Conservation (phyloP, 371 early-diverging fungal genomes). For the Rhizopus stolonifer region DNA sequence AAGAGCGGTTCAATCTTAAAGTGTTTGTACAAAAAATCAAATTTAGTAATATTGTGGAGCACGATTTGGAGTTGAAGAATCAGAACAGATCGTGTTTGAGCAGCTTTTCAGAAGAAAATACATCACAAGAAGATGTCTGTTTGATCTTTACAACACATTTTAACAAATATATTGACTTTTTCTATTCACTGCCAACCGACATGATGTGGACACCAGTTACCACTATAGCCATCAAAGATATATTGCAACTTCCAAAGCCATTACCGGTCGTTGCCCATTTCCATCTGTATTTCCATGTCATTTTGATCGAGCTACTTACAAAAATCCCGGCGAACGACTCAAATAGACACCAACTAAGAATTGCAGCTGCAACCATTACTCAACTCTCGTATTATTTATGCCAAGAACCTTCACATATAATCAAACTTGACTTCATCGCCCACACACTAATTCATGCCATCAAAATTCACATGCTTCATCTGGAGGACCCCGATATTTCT, state of each 20-base stretch:
- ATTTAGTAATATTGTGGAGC: constrained; percentile 8
- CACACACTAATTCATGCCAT: constrained; percentile 28
- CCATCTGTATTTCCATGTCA: constrained; percentile 26
- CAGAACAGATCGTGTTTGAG: constrained; percentile 1
- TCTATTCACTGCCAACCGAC: constrained; percentile 15
- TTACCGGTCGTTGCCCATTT: constrained; percentile 23
- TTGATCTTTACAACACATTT: not conserved
- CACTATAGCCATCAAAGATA: constrained; percentile 17
- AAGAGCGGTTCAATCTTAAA: constrained; percentile 7
- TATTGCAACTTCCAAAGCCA: constrained; percentile 26
- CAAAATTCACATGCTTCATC: constrained; percentile 26
- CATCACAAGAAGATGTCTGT: not conserved
- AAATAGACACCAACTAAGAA: constrained; percentile 23
- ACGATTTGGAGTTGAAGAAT: constrained; percentile 4
- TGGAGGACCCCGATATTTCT: constrained; percentile 24
- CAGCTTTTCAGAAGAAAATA: not conserved
- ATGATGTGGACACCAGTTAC: constrained; percentile 35
- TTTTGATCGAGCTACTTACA: constrained; percentile 16
- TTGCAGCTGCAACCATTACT: constrained; percentile 34
- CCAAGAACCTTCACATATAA: constrained; percentile 23
- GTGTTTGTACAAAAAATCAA: not conserved
- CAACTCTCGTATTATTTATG: constrained; percentile 31
- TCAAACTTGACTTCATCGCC: constrained; percentile 34
- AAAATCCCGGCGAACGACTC: constrained; percentile 20
- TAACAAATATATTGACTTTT: constrained; percentile 1